Percentiles rank a stretch among this genome's conserved stretches.
Conservation (phyloP, 495 filamentous ascomycete species). For the Xylaria cubensis region DNA sequence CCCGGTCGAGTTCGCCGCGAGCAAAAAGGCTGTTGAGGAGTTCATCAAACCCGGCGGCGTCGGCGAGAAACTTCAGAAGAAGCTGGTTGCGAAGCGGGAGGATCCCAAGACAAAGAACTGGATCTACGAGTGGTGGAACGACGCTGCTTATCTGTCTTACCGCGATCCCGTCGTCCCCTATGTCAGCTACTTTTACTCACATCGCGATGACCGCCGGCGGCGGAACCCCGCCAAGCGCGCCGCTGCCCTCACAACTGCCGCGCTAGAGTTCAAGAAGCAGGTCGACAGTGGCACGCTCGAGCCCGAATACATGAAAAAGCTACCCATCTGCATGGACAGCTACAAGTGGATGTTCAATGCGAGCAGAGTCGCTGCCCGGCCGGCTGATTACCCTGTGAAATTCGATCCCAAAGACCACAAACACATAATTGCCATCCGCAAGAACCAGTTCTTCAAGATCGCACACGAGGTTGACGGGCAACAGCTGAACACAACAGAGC, state of each 20-base stretch:
- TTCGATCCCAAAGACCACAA: constrained; percentile 75
- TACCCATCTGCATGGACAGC: constrained; percentile 94
- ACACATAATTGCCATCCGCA: constrained; percentile 87
- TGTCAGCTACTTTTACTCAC: constrained; percentile 99
- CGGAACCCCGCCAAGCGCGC: constrained; percentile 91
- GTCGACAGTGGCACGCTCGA: constrained; percentile 85
- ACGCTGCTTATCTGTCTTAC: constrained; percentile 87
- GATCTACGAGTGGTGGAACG: constrained; percentile 98
- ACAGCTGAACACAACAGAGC: constrained; percentile 83
- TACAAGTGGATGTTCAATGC: constrained; percentile 99
- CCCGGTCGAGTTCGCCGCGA: constrained; percentile 72
- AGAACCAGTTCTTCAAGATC: constrained; percentile 97
- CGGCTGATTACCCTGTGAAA: constrained; percentile 83
- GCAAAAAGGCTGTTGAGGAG: constrained; percentile 80
- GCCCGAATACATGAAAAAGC: constrained; percentile 96
- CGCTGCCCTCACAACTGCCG: constrained; percentile 83
- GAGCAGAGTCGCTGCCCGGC: constrained; percentile 83
- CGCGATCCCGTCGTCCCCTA: constrained; percentile 97
- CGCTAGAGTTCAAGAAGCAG: constrained; percentile 91
- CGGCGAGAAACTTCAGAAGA: constrained; percentile 86
- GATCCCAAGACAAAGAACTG: constrained; percentile 90
- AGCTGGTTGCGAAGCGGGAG: constrained; percentile 79
- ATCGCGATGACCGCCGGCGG: constrained; percentile 88
- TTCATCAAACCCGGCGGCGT: constrained; percentile 83
- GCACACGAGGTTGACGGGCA: constrained; percentile 75